Conservation (phyloP, 208 protist genomes). For the Trypanosoma vivax region DNA sequence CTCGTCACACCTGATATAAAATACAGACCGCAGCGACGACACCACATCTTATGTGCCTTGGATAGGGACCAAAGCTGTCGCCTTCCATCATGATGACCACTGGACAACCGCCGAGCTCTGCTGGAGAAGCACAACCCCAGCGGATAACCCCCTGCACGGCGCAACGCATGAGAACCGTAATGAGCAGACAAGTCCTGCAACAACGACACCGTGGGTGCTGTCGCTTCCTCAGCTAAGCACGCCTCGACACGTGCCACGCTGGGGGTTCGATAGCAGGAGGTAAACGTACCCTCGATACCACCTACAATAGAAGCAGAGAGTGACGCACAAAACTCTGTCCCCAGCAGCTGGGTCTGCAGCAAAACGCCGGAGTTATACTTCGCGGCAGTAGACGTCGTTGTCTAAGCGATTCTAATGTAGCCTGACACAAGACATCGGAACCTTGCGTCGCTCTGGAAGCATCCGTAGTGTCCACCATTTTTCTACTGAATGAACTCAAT, state of each 20-base stretch:
- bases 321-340: slow-evolving; percentile 60
- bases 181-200: slow-evolving; percentile 60
- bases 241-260: background rate
- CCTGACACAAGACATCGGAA: no score
- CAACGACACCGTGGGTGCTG: slow-evolving; percentile 15
- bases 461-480: no score
- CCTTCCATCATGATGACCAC: slow-evolving; percentile 26
- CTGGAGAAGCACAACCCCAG: slow-evolving; percentile 41
- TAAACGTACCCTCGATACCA: background rate
- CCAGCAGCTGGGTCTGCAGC: slow-evolving; percentile 42
- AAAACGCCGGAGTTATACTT: slow-evolving; percentile 18
- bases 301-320: slow-evolving; percentile 38
- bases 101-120: background rate
- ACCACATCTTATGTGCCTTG: slow-evolving; percentile 39
- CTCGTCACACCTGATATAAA: slow-evolving; percentile 23
- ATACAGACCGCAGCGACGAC: slow-evolving; percentile 47
- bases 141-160: slow-evolving; percentile 41
- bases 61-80: slow-evolving; percentile 37
- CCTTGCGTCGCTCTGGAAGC: no score
- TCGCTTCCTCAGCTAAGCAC: background rate
- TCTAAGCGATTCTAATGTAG: slow-evolving; percentile 3
- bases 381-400: slow-evolving; percentile 16
- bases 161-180: slow-evolving; percentile 63
- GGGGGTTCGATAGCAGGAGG: background rate
- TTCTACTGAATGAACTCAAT: no score